phyloP scores from a whole-genome alignment of 176 grass and related monocot genomes.

The Leersia perrieri region DNA sequence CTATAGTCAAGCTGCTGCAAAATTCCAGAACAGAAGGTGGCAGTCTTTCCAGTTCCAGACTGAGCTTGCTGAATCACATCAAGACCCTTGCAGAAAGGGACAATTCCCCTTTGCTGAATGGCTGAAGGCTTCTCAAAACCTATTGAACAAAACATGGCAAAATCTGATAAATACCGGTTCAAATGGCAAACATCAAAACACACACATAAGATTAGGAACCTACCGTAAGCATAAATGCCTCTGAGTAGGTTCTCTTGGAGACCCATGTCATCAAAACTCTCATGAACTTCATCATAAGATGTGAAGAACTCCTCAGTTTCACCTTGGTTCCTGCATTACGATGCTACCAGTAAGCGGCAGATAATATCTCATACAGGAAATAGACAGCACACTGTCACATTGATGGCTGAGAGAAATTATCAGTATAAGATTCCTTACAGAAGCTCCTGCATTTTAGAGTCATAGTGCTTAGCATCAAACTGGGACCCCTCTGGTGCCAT shows the following conservation, averaged over 20 bases:
- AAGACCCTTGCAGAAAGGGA: constrained; percentile 90
- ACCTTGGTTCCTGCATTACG: constrained; percentile 39
- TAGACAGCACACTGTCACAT: background rate
- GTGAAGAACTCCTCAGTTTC: constrained; percentile 89
- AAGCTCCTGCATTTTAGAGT: constrained; percentile 86
- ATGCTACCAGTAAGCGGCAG: background rate
- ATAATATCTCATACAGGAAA: background rate
- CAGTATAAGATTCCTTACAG: constrained; percentile 21
- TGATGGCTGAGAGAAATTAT: background rate
- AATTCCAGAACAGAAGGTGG: constrained; percentile 92
- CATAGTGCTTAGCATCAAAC: constrained; percentile 79
- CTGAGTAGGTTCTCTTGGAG: constrained; percentile 94
- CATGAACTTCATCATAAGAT: constrained; percentile 74
- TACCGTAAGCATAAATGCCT: constrained; percentile 95
- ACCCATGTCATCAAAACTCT: constrained; percentile 94
- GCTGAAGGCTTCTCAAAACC: constrained; percentile 98
- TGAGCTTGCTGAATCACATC: constrained; percentile 98
- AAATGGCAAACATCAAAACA: background rate
- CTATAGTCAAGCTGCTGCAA: constrained; percentile 89
- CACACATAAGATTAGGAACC: background rate
- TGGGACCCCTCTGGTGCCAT: constrained; percentile 75
- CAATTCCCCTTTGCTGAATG: constrained; percentile 90
- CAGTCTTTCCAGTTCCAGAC: constrained; percentile 93
- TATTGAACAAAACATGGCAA: constrained; percentile 1
- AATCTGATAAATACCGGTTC: background rate